These are phyloP conservation scores for Achaetomium macrosporum DNA, from an alignment of 2,329 filamentous ascomycete species.

Conservation along the genomic window DNA sequence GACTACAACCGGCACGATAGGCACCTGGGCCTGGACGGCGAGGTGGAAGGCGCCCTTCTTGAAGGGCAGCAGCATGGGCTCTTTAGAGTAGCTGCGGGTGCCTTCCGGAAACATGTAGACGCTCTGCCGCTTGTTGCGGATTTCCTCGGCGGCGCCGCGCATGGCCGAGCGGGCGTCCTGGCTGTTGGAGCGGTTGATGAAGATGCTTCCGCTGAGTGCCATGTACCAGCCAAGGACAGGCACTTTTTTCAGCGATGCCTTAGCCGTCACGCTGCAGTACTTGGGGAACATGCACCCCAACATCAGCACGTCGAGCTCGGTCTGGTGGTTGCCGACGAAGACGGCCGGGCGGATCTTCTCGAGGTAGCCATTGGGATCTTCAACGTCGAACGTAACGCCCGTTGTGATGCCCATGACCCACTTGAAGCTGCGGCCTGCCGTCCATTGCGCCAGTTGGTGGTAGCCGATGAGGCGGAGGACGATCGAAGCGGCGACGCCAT, in stretches of 20 bases:
- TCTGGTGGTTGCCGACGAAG: slow-evolving; percentile 93
- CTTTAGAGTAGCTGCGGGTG: slow-evolving; percentile 80
- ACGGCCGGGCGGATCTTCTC: slow-evolving; percentile 70
- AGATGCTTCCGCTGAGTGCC: slow-evolving; percentile 79
- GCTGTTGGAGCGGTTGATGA: slow-evolving; percentile 87
- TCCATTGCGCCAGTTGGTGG: slow-evolving; percentile 78
- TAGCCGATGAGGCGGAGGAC: slow-evolving; percentile 65
- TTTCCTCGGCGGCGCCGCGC: slow-evolving; percentile 73
- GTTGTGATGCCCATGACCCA: slow-evolving; percentile 68
- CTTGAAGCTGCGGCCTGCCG: slow-evolving; percentile 72
- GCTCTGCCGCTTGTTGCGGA: slow-evolving; percentile 64
- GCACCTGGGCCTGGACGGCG: slow-evolving; percentile 87
- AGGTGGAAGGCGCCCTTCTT: slow-evolving; percentile 99
- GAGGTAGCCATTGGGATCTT: slow-evolving; percentile 60
- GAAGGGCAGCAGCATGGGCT: slow-evolving; percentile 82
- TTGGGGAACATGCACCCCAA: slow-evolving; percentile 83
- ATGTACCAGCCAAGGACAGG: slow-evolving; percentile 96
- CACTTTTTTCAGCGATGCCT: slow-evolving; percentile 70
- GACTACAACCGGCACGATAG: slow-evolving; percentile 78
- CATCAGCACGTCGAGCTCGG: slow-evolving; percentile 90
- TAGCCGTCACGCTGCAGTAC: slow-evolving; percentile 90
- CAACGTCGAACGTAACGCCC: slow-evolving; percentile 71
- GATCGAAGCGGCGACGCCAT: slow-evolving; percentile 71
- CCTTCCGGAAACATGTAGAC: slow-evolving; percentile 91
- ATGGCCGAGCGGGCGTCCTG: slow-evolving; percentile 80